These are phyloP conservation scores for Elongisporangium undulatum DNA, from an alignment of 352 stramenopile species.

Conservation along the genomic window DNA sequence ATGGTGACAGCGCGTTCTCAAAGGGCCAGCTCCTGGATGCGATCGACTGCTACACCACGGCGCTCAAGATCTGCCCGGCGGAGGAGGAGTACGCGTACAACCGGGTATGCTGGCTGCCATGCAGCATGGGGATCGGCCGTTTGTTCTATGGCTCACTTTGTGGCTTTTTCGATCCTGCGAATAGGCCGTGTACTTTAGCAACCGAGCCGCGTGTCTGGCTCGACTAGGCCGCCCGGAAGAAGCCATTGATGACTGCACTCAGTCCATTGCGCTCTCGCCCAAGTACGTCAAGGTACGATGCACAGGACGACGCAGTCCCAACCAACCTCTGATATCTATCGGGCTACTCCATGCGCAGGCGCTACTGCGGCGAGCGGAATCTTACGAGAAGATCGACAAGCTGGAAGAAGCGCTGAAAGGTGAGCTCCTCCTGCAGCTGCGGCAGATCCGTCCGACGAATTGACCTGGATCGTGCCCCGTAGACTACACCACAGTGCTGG, in stretches of 20 bases:
- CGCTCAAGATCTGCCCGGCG: constrained; percentile 68
- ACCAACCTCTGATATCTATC: constrained; percentile 4
- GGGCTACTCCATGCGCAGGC: constrained; percentile 20
- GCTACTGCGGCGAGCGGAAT: constrained; percentile 89
- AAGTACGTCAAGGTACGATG: constrained; percentile 92
- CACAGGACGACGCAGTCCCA: neutral
- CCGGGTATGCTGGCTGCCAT: constrained; percentile 23
- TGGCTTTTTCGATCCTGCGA: neutral
- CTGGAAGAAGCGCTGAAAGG: constrained; percentile 92
- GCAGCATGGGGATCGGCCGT: neutral
- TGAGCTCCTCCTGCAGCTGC: constrained; percentile 7
- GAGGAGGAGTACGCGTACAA: constrained; percentile 83
- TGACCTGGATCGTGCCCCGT: constrained; percentile 17
- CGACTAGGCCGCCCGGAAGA: constrained; percentile 78
- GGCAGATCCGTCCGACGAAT: neutral
- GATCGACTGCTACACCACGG: constrained; percentile 83
- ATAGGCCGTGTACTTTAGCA: constrained; percentile 86
- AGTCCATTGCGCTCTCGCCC: constrained; percentile 92
- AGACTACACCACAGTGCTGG: constrained; percentile 88
- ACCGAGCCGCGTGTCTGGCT: constrained; percentile 71
- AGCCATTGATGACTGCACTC: constrained; percentile 92
- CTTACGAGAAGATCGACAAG: constrained; percentile 91
- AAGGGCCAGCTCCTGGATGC: constrained; percentile 70
- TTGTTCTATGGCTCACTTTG: neutral
- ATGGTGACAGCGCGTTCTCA: constrained; percentile 55